Percentiles rank a stretch among this genome's conserved stretches.
phyloP scores from a whole-genome alignment of 2,329 filamentous ascomycete species.

The Penicillium sp. region DNA sequence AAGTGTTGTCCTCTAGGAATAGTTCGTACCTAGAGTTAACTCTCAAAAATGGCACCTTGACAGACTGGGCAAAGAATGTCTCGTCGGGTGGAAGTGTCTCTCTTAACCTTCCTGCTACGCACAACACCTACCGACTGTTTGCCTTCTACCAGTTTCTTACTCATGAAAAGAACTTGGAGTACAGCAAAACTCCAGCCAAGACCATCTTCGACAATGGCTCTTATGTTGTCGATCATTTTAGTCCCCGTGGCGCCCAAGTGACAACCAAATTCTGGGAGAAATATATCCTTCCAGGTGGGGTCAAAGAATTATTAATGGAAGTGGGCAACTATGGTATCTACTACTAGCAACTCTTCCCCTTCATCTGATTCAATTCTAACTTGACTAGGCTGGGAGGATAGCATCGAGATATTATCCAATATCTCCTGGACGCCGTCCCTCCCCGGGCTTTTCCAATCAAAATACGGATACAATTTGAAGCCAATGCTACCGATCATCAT shows the following conservation, averaged over 20 bases:
- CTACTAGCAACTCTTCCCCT: background rate
- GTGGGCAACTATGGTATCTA: slow-evolving; percentile 43
- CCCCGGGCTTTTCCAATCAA: slow-evolving; percentile 31
- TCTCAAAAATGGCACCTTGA: slow-evolving; percentile 16
- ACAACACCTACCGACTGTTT: slow-evolving; percentile 14
- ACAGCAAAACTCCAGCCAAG: slow-evolving; percentile 22
- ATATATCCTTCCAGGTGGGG: slow-evolving; percentile 38
- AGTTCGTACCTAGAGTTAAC: slow-evolving; percentile 12
- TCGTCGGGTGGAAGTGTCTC: slow-evolving; percentile 11
- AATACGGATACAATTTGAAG: slow-evolving; percentile 39
- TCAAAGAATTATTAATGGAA: slow-evolving; percentile 32
- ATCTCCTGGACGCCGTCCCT: slow-evolving; percentile 45
- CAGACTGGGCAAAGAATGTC: slow-evolving; percentile 6
- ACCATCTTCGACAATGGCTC: slow-evolving; percentile 42
- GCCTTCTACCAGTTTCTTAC: slow-evolving; percentile 23
- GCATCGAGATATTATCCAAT: slow-evolving; percentile 37
- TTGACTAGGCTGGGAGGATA: slow-evolving; percentile 27
- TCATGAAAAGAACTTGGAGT: slow-evolving; percentile 31
- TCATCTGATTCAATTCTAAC: background rate
- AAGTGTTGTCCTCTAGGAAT: slow-evolving; percentile 20
- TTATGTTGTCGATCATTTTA: slow-evolving; percentile 47
- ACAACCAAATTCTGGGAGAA: slow-evolving; percentile 46
- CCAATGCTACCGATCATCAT: slow-evolving; percentile 39
- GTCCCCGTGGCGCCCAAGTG: slow-evolving; percentile 39
- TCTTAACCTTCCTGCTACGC: slow-evolving; percentile 6